Percentiles rank a stretch among this genome's conserved stretches.
Evolutionary conservation across 176 grass and related monocot species (phyloP).

Genomic region (Aegilops longissima): DNA sequence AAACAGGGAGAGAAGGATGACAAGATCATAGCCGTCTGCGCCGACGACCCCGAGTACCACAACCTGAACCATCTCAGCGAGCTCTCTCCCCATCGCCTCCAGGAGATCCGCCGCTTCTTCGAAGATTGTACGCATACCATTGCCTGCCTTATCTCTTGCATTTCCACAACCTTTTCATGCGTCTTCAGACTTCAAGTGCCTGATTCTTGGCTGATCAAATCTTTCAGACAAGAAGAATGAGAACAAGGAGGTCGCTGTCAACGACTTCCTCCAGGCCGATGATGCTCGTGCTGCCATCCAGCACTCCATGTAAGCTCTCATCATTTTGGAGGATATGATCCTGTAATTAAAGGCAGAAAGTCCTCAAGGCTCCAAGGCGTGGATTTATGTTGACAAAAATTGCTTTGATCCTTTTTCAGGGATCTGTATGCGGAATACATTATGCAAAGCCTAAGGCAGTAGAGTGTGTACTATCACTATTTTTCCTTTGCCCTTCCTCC

Average conservation of each 20-base stretch:
- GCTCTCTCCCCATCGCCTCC: constrained; percentile 80
- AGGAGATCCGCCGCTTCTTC: constrained; percentile 86
- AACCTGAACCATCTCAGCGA: constrained; percentile 69
- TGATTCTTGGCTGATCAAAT: not conserved
- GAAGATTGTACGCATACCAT: constrained; percentile 64
- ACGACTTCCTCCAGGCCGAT: constrained; percentile 67
- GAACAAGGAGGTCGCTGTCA: constrained; percentile 96
- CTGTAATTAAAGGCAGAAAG: not conserved
- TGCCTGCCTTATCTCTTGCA: rapidly evolving
- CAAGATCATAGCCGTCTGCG: constrained; percentile 93
- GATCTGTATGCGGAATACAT: constrained; percentile 81
- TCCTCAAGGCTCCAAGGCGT: not conserved
- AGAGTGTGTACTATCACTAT: constrained; percentile 4
- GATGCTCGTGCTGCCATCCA: constrained; percentile 73
- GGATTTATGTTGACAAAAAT: not conserved
- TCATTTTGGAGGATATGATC: not conserved
- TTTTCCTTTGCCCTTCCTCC: not conserved
- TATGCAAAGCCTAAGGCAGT: constrained; percentile 68
- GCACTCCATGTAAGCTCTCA: constrained; percentile 66
- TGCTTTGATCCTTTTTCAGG: constrained; percentile 37
- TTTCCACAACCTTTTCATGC: not conserved
- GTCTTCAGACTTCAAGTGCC: not conserved
- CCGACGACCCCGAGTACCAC: constrained; percentile 89
- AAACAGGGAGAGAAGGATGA: constrained; percentile 82
- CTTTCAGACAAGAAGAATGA: constrained; percentile 92